Conservation (phyloP, 2,329 filamentous ascomycete genomes). For the Colletotrichum graminicola region DNA sequence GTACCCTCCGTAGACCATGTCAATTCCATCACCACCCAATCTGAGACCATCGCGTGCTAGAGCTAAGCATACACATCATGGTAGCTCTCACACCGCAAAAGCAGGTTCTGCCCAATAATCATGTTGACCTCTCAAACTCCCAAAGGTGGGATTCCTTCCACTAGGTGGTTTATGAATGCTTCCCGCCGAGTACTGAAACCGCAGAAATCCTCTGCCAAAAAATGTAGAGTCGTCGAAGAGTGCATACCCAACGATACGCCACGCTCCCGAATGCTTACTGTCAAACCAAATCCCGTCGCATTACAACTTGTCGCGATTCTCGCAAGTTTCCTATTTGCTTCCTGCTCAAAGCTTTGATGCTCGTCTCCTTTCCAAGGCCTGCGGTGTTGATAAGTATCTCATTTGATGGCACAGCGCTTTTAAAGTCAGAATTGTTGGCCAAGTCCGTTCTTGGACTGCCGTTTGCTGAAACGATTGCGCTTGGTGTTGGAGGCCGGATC, state of each 20-base stretch:
- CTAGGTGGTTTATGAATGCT: constrained; percentile 25
- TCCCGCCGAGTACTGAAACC: constrained; percentile 16
- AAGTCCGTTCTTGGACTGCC: constrained; percentile 94
- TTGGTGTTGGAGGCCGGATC: constrained; percentile 60
- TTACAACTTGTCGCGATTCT: constrained; percentile 15
- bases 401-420: not conserved
- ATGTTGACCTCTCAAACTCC: constrained; percentile 17
- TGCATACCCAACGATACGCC: constrained; percentile 40
- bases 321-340: not conserved
- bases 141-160: constrained; percentile 8
- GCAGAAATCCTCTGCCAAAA: constrained; percentile 22
- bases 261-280: constrained; percentile 41
- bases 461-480: constrained; percentile 84
- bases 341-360: not conserved
- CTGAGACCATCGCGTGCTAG: not conserved
- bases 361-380: not conserved
- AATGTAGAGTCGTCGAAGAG: constrained; percentile 24
- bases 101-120: constrained; percentile 4
- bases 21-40: not conserved
- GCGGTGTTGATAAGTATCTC: not conserved
- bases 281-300: constrained; percentile 25
- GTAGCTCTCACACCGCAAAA: not conserved
- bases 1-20: not conserved
- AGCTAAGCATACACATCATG: not conserved
- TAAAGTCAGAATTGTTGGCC: constrained; percentile 80